A percentile compares a stretch with the other conserved stretches of the same genome.
Evolutionary conservation across 2,329 filamentous ascomycete genomes (phyloP).

Genomic region (Cladosporium sp.): DNA sequence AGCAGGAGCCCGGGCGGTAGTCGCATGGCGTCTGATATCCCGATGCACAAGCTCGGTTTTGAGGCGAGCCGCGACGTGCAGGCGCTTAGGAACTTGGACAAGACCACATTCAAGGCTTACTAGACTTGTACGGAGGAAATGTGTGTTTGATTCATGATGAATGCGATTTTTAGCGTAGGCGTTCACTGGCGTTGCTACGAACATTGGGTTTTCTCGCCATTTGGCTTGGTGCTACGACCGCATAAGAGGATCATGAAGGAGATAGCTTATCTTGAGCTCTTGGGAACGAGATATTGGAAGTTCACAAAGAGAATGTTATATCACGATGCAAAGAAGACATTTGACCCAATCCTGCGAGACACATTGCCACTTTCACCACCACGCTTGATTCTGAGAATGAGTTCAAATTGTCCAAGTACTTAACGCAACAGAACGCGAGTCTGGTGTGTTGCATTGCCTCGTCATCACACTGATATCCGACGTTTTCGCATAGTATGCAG

Average conservation of each 20-base stretch:
- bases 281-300: background rate
- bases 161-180: conserved; percentile 15
- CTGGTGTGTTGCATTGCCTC: background rate
- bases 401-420: background rate
- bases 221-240: background rate
- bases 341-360: background rate
- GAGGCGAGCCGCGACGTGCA: conserved; percentile 39
- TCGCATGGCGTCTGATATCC: conserved; percentile 37
- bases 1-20: conserved; percentile 34
- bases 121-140: conserved; percentile 2
- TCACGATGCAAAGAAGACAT: background rate
- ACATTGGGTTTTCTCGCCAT: background rate
- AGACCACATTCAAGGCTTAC: conserved; percentile 37
- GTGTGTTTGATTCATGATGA: background rate
- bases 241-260: background rate
- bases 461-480: background rate
- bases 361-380: background rate
- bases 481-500: background rate
- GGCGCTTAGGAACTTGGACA: conserved; percentile 39
- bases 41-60: conserved; percentile 40
- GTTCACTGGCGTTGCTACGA: conserved; percentile 8
- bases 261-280: background rate
- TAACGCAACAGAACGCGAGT: background rate
- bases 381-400: background rate
- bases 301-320: background rate